Base-by-base conservation (phyloP, 208 protist genomes). In the Trypanosomatidae sp. region DNA sequence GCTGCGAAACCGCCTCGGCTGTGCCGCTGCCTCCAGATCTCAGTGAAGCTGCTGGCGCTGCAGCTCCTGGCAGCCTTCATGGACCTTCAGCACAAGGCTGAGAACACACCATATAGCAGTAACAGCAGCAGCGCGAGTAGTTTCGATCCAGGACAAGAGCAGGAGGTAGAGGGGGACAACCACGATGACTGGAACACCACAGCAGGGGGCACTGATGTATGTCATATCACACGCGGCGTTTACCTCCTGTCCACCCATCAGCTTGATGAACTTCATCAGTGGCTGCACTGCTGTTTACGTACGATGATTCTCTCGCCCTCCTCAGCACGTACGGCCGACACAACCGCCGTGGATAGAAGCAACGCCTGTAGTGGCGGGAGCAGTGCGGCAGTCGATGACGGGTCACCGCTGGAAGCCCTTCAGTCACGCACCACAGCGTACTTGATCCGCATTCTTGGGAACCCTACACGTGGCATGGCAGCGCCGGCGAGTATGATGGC, bases 1-100 rank as follows among this genome's bases (percentile, higher is more conserved):
- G 43, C 68, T 8, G 17, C 49, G 10, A 30, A 17, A 2, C 28
- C 62, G 52, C 25, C 44, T 36, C 53, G 33, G 49, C 25, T 76
- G 41, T 55, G 47, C 49, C 70, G 49, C 30, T 70, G 76, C 64
- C 30, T 50, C 3, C 76, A 69, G 52, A 71, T 75, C 13, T 52
- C 78, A 12, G 50, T 80, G 69, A 71, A 74, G 67, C 56, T 77
- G 49, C 66, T 79, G 47, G 67, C 33, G 19, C 60, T 84, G 55
- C 59, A 72, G 53, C 70, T 75, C 44, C n/a, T 68, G 17, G 64
- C 52, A 46, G 47, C 50, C 5, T 47, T 66, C 4, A 28, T 81
- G 65, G 33, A 49, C 30, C 15, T 28, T 13, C 73, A 82, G 62
- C 62, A 62, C 50, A 39, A 43, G 4, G 58, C 46, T 8, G 44